Percentiles rank a stretch among this genome's conserved stretches.
Conservation (phyloP, 371 early-diverging fungal genomes). For the Mucor lusitanicus region DNA sequence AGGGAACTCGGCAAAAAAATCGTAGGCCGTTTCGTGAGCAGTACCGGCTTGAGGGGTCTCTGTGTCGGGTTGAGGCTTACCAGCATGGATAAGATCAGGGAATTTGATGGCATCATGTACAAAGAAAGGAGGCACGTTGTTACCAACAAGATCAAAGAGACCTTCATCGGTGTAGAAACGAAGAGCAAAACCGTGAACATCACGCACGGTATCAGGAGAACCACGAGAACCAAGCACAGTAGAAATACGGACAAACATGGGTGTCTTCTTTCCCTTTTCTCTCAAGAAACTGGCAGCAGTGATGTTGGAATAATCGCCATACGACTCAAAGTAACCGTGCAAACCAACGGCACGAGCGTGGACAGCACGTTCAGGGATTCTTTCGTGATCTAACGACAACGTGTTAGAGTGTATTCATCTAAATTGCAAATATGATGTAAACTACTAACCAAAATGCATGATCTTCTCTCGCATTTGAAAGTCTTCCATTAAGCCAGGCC, state of each 20-base stretch:
- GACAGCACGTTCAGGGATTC: constrained; percentile 61
- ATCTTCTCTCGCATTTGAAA: constrained; percentile 53
- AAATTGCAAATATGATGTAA: neutral
- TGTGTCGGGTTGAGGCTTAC: constrained; percentile 49
- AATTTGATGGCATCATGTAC: constrained; percentile 54
- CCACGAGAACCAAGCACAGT: constrained; percentile 53
- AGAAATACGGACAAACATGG: constrained; percentile 61
- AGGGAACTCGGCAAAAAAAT: constrained; percentile 51
- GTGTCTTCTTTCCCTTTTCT: constrained; percentile 45
- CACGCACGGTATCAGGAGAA: constrained; percentile 57
- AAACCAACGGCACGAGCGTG: constrained; percentile 59
- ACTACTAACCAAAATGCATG: constrained; percentile 55
- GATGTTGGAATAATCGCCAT: constrained; percentile 39
- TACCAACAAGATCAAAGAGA: constrained; percentile 35
- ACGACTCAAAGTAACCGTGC: constrained; percentile 57
- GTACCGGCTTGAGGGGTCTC: constrained; percentile 53
- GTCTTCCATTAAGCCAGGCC: constrained; percentile 52
- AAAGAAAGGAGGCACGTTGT: constrained; percentile 53
- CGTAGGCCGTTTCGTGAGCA: constrained; percentile 55
- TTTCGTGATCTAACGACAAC: constrained; percentile 26
- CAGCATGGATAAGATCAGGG: constrained; percentile 55
- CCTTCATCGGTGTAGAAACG: constrained; percentile 67
- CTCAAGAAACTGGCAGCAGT: constrained; percentile 50
- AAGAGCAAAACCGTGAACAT: constrained; percentile 62
- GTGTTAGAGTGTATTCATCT: neutral